Evolutionary conservation across 2,329 filamentous ascomycete species (phyloP), one percentile per base, ranked within the genome.

Genomic region (Sporothrix curviconia): DNA sequence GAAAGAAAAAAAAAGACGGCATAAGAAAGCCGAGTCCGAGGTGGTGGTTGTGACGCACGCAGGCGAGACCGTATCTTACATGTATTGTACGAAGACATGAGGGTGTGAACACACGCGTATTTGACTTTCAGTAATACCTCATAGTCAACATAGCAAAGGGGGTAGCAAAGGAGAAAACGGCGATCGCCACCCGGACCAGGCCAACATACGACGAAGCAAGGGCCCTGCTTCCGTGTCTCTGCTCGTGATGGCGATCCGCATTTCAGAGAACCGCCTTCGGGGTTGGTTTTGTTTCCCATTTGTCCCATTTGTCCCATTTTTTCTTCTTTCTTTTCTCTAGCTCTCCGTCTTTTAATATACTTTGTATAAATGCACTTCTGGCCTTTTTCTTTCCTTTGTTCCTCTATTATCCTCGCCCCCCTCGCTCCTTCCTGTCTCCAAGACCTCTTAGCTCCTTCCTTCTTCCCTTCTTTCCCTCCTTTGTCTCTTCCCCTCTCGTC

Each of bases 231-330:
- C 37, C 22, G n/a, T 28, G 25, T 15, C 28, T 11, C 3, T 34
- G 32, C 32, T 50, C 37, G 46, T n/a, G 36, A 24, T 50, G 47
- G 47, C 25, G 47, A 50, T 50, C 19, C 19, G 47, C 47, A 50
- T 37, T 37, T 37, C 32, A 50, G 47, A 37, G 19, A 37, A 25
- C 32, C 46, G n/a, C 32, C 14, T 15, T 17, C 34, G 49, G n/a
- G n/a, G n/a, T n/a, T n/a, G n/a, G n/a, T n/a, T n/a, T 22, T 39
- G 32, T 28, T 51, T 39, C 49, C 34, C 7, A 39, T 49, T 49
- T 49, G 6, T 54, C 22, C 17, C 19, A 32, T 4, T 24, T 32
- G 44, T 44, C 14, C 28, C 7, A 32, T 34, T 51, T 51, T 22
- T 28, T 39, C 17, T 43, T 15, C 55, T n/a, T 25, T 19, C 9